phyloP scores from a whole-genome alignment of 306 rosid species.

The Calophaca sinica region DNA sequence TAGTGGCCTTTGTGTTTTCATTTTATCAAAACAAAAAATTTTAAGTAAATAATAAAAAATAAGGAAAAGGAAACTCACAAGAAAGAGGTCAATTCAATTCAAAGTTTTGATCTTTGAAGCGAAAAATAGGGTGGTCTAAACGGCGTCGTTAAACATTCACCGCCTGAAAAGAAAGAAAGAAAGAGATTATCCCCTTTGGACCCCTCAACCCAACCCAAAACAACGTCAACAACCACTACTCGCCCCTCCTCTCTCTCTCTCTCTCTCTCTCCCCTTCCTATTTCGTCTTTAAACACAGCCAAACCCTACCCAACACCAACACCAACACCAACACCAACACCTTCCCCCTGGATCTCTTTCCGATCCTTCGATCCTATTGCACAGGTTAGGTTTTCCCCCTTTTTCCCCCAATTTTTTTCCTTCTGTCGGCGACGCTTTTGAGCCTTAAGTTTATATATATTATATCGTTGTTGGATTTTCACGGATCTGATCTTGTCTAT shows the following conservation, averaged over 20 bases:
- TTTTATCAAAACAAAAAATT: too few relatives aligned
- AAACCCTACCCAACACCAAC: conserved; percentile 55
- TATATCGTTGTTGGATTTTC: conserved; percentile 14
- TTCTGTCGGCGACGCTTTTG: not conserved
- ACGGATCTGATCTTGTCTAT: conserved; percentile 50
- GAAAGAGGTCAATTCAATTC: not conserved
- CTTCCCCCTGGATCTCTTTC: conserved; percentile 26
- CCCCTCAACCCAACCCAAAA: conserved; percentile 25
- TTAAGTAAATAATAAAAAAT: not conserved
- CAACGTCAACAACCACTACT: conserved; percentile 20
- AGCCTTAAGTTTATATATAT: conserved; percentile 9
- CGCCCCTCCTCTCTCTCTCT: not conserved
- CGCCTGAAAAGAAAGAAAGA: not conserved
- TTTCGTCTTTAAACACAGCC: conserved; percentile 23
- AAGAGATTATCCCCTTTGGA: conserved; percentile 39
- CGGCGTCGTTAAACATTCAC: conserved; percentile 51
- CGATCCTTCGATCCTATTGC: conserved; percentile 49
- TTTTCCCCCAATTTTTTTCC: not conserved
- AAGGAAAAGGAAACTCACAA: not conserved
- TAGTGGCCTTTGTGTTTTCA: too few relatives aligned
- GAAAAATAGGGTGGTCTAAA: not conserved
- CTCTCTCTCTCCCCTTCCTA: not conserved
- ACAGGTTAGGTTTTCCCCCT: conserved; percentile 43
- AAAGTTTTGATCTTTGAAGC: not conserved
- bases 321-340: conserved; percentile 22